Evolutionary conservation across 768 basidiomycete genomes (phyloP), one percentile per base, ranked within the genome.

Genomic region (Rhodotorula diobovata): DNA sequence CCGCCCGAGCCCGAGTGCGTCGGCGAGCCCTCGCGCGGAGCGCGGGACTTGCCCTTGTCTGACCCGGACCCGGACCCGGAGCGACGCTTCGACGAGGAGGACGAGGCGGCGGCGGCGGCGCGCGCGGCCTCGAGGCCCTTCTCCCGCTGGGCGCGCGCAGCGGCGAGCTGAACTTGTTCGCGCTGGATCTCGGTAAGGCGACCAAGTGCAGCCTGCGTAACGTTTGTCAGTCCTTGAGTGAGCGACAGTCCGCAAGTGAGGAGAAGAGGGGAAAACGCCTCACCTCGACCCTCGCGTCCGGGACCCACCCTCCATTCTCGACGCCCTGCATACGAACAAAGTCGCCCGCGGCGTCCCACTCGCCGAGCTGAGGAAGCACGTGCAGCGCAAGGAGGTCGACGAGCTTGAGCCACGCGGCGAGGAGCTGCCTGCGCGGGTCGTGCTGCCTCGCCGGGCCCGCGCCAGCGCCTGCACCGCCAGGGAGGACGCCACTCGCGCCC

Each of bases 301-400:
- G 73, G 11, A 75, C 67, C 67, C 67, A 75, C 0, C 73, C 70
- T 4, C 73, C 73, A 25, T 71, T 75, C 65, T 75, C 73, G 28
- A 60, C 51, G 15, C 64, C 57, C 30, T 75, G 73, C 15, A 63
- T 20, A 11, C 70, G 39, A 18, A 66, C 61, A 48, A 68, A 68
- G 46, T 75, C 73, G 3, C 60, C 70, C 63, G 73, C 73, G 2
- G 70, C 73, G 20, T 75, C 73, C 70, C 70, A 75, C 25, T 75
- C 73, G 21, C 67, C 67, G 23, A 75, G 58, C 7, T 51, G 37
- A 8, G 73, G 73, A 34, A 66, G 45, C 39, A 75, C 51, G 32
- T 71, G 67, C 45, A 75, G 53, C 18, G 59, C 56, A 53, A 71
- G 64, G 23, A 75, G 39, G 61, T 75, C 73, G 43, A 63, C 43